A percentile compares a stretch with the other conserved stretches of the same genome.
Conservation (phyloP, 1,284 basidiomycete species). For the Cryptococcus amylolentus region DNA sequence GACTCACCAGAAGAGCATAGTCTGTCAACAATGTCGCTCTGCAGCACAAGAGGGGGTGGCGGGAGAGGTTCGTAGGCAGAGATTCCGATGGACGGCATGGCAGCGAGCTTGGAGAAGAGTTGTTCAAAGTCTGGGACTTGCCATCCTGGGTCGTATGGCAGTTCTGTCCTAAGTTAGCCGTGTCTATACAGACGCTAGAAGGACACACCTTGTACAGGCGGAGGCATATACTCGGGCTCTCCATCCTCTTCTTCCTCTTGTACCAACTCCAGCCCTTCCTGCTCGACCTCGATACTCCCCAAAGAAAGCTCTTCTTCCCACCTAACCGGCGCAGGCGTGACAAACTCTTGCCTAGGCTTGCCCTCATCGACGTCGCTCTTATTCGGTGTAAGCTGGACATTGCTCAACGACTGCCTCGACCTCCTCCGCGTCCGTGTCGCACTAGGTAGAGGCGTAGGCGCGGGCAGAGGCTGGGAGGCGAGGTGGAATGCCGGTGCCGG, state of each 20-base stretch:
- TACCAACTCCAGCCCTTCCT: conserved; percentile 22
- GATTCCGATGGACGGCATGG: conserved; percentile 22
- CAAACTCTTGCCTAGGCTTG: conserved; percentile 6
- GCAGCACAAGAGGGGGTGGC: conserved; percentile 9
- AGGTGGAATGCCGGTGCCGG: conserved; percentile 21
- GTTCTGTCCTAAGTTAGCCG: conserved; percentile 9
- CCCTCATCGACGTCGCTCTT: conserved; percentile 9
- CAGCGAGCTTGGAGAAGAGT: conserved; percentile 14
- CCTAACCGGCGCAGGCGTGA: conserved; percentile 23
- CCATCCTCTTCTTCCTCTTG: conserved; percentile 17
- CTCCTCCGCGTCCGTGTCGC: conserved; percentile 32
- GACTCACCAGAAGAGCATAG: conserved; percentile 17
- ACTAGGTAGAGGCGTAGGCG: conserved; percentile 37
- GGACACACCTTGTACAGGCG: conserved; percentile 25
- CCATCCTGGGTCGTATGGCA: conserved; percentile 26
- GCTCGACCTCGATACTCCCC: conserved; percentile 31
- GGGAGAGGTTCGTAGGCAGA: conserved; percentile 3
- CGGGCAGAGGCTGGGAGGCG: conserved; percentile 14
- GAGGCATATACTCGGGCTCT: conserved; percentile 40
- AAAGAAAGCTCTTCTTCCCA: conserved; percentile 43
- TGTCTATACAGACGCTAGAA: background rate
- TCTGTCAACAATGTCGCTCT: background rate
- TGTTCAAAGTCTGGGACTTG: conserved; percentile 16
- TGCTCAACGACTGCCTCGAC: conserved; percentile 21
- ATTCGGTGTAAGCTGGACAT: conserved; percentile 8